Conservation (phyloP, 2,329 filamentous ascomycete species). For the Emmonsia crescens region DNA sequence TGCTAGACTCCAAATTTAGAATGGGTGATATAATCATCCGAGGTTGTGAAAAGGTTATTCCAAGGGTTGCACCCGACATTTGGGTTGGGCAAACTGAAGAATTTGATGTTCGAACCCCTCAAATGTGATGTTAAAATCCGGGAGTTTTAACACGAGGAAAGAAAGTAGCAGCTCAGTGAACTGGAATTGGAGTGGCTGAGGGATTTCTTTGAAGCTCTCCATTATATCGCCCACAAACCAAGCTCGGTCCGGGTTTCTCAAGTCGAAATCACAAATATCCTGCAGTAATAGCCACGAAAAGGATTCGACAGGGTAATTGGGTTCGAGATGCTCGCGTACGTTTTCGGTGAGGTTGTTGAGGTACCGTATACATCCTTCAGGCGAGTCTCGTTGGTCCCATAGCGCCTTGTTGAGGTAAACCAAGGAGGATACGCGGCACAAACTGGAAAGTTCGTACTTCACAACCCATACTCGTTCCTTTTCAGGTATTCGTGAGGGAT, state of each 20-base stretch:
- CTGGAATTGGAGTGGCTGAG: constrained; percentile 27
- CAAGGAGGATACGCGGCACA: constrained; percentile 27
- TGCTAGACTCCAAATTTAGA: neutral
- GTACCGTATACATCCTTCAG: constrained; percentile 24
- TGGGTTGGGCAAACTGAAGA: neutral
- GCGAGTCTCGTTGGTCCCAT: constrained; percentile 25
- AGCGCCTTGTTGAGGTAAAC: constrained; percentile 31
- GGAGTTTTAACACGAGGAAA: constrained; percentile 24
- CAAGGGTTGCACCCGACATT: neutral
- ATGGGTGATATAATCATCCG: neutral
- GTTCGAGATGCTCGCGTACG: constrained; percentile 23
- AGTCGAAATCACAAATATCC: constrained; percentile 24
- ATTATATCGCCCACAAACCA: constrained; percentile 30
- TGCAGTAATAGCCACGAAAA: constrained; percentile 32
- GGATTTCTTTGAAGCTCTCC: constrained; percentile 26
- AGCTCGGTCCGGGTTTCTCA: constrained; percentile 26
- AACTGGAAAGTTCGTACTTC: constrained; percentile 22
- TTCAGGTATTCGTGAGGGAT: constrained; percentile 27
- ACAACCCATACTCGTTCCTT: constrained; percentile 29
- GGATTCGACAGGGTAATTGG: constrained; percentile 28
- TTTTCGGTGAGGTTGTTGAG: constrained; percentile 19
- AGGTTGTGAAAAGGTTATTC: neutral
- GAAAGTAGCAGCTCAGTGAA: constrained; percentile 31
- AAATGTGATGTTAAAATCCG: constrained; percentile 21
- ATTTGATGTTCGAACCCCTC: constrained; percentile 26